These are phyloP conservation scores for Penicillium janthinellum DNA, from an alignment of 2,329 filamentous ascomycete species.

Conservation along the genomic window DNA sequence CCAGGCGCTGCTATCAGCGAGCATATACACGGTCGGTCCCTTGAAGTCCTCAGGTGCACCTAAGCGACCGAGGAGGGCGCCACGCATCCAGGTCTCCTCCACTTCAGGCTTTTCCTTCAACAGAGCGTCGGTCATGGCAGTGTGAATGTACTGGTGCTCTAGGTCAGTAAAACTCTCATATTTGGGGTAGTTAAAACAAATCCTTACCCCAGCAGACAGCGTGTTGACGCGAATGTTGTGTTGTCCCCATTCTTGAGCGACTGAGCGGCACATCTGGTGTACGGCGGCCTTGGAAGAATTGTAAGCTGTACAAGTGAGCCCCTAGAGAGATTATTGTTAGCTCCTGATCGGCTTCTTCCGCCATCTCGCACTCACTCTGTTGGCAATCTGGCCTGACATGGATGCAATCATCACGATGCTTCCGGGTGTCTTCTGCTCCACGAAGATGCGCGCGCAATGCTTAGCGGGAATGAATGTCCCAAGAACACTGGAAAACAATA, in stretches of 20 bases:
- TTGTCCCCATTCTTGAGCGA: slow-evolving; percentile 54
- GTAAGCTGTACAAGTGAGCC: slow-evolving; percentile 64
- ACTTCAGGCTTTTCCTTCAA: slow-evolving; percentile 52
- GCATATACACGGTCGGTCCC: slow-evolving; percentile 39
- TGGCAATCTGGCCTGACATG: slow-evolving; percentile 69
- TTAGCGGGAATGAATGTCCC: slow-evolving; percentile 42
- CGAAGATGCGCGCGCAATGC: slow-evolving; percentile 51
- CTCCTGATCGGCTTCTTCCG: background rate
- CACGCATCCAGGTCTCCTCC: slow-evolving; percentile 56
- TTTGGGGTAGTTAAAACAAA: background rate
- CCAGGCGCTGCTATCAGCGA: slow-evolving; percentile 41
- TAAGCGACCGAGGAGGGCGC: slow-evolving; percentile 53
- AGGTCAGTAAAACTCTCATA: background rate
- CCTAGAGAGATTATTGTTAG: slow-evolving; percentile 40
- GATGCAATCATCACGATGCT: slow-evolving; percentile 70
- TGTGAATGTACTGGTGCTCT: slow-evolving; percentile 47
- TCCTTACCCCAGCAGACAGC: slow-evolving; percentile 66
- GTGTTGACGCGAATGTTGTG: slow-evolving; percentile 79
- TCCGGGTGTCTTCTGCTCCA: slow-evolving; percentile 56
- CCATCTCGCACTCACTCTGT: slow-evolving; percentile 47
- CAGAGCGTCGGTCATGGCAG: slow-evolving; percentile 52
- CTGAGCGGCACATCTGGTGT: slow-evolving; percentile 51
- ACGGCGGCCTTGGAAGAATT: slow-evolving; percentile 55
- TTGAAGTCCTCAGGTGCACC: slow-evolving; percentile 49
- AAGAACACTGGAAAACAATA: slow-evolving; percentile 27